These are phyloP conservation scores for Xerocomus brunneocitrinus DNA, from an alignment of 768 basidiomycete genomes.

Conservation along the genomic window DNA sequence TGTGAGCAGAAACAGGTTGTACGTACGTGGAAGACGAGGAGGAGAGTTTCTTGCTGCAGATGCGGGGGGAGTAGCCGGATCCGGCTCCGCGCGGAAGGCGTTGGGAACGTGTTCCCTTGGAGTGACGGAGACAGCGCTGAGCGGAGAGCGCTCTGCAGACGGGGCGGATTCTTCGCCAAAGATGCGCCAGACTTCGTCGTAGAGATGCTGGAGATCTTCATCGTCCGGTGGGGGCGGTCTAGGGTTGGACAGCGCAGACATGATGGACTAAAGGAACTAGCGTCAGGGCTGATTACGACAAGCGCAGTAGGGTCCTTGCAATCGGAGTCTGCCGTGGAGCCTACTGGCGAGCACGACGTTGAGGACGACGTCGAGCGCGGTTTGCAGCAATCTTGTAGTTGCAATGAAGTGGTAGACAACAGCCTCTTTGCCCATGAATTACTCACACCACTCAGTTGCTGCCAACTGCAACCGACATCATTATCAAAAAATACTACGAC, in stretches of 20 bases:
- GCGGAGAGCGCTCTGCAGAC: constrained; percentile 26
- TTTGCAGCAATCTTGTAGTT: no score
- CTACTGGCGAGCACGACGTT: background rate
- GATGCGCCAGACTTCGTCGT: constrained; percentile 69
- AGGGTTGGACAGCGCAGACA: constrained; percentile 34
- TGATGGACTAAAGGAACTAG: constrained; percentile 15
- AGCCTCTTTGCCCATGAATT: background rate
- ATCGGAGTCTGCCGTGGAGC: background rate
- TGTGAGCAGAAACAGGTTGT: background rate
- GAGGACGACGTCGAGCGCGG: background rate
- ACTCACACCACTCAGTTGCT: background rate
- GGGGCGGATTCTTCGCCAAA: constrained; percentile 49
- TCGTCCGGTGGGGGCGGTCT: constrained; percentile 49
- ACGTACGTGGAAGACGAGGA: constrained; percentile 25
- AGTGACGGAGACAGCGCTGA: constrained; percentile 12
- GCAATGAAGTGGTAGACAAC: background rate
- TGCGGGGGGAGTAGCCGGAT: constrained; percentile 7
- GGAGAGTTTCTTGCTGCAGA: constrained; percentile 12
- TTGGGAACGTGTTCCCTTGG: constrained; percentile 19
- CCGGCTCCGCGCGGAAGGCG: constrained; percentile 19
- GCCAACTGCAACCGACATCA: background rate
- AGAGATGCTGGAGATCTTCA: constrained; percentile 68
- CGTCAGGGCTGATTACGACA: constrained; percentile 7
- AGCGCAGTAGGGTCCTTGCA: background rate
- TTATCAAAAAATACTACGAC: no score